phyloP scores from a whole-genome alignment of 371 early-diverging fungal genomes.

The Mortierella sp. region DNA sequence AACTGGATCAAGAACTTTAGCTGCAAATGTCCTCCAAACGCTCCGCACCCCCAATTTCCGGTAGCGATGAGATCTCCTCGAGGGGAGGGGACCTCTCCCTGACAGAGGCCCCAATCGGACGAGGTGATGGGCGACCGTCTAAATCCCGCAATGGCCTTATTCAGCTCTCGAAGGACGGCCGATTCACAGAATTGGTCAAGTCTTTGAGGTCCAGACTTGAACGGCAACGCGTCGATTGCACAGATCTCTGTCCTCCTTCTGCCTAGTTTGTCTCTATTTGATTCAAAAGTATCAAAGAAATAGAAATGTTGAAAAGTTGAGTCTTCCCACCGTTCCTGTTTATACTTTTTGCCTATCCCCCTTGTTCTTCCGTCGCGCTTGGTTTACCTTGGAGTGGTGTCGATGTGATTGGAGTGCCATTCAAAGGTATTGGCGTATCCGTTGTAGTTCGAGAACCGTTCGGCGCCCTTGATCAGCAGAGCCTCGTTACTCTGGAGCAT shows the following conservation, averaged over 20 bases:
- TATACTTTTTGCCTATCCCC: not conserved
- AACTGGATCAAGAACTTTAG: slow-evolving; percentile 68
- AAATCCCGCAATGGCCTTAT: slow-evolving; percentile 49
- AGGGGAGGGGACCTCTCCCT: slow-evolving; percentile 18
- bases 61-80: slow-evolving; percentile 32
- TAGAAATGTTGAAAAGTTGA: no score
- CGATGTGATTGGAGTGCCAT: slow-evolving; percentile 58
- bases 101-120: slow-evolving; percentile 46
- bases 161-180: slow-evolving; percentile 36
- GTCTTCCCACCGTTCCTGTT: no score
- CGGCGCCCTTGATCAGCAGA: slow-evolving; percentile 62
- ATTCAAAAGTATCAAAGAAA: not conserved
- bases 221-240: slow-evolving; percentile 50
- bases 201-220: slow-evolving; percentile 20
- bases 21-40: slow-evolving; percentile 69
- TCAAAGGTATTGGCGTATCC: slow-evolving; percentile 65
- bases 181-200: slow-evolving; percentile 33
- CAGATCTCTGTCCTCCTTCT: slow-evolving; percentile 55
- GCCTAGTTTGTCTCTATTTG: slow-evolving; percentile 33
- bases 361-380: no score
- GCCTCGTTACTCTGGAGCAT: slow-evolving; percentile 61
- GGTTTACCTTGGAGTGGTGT: slow-evolving; percentile 50
- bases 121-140: slow-evolving; percentile 40
- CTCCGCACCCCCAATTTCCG: slow-evolving; percentile 69
- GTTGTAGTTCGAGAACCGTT: slow-evolving; percentile 64